These are phyloP conservation scores for Epichloe bromicola DNA, from an alignment of 2,329 filamentous ascomycete genomes.

Conservation along the genomic window DNA sequence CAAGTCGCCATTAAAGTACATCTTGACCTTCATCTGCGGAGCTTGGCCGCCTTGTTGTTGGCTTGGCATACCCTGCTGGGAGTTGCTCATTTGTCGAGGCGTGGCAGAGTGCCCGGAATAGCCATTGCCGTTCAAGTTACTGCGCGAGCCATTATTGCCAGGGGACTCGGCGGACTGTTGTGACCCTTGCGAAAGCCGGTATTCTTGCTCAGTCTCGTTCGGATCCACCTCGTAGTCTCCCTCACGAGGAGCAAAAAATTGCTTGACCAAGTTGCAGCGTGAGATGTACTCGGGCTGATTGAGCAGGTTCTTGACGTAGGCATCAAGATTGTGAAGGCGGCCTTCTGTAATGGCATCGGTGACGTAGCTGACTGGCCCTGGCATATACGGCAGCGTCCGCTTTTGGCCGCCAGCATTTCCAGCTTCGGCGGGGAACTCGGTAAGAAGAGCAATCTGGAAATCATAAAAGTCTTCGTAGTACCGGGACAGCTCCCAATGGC, in stretches of 20 bases:
- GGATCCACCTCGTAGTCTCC: conserved; percentile 90
- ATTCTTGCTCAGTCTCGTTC: conserved; percentile 59
- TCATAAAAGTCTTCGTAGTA: conserved; percentile 99
- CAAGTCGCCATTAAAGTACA: conserved; percentile 83
- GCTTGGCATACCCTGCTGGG: conserved; percentile 16
- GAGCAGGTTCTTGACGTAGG: conserved; percentile 87
- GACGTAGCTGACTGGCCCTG: conserved; percentile 91
- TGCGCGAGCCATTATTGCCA: conserved; percentile 45
- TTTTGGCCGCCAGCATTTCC: conserved; percentile 70
- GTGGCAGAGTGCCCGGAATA: conserved; percentile 42
- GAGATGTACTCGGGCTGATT: conserved; percentile 75
- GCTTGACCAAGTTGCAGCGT: conserved; percentile 68
- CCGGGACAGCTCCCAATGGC: conserved; percentile 83
- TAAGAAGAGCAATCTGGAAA: conserved; percentile 89
- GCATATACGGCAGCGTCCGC: conserved; percentile 90
- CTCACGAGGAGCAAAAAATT: conserved; percentile 80
- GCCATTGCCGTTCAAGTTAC: conserved; percentile 44
- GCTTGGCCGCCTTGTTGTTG: conserved; percentile 20
- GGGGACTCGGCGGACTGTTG: conserved; percentile 55
- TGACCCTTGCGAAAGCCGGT: conserved; percentile 59
- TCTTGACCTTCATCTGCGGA: conserved; percentile 77
- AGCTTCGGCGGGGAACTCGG: conserved; percentile 83
- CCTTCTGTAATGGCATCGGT: conserved; percentile 97
- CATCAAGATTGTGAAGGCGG: conserved; percentile 80
- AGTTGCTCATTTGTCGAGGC: conserved; percentile 32